These are phyloP conservation scores for Durusdinium trenchii DNA, from an alignment of 73 alveolate genomes.

Conservation along the genomic window DNA sequence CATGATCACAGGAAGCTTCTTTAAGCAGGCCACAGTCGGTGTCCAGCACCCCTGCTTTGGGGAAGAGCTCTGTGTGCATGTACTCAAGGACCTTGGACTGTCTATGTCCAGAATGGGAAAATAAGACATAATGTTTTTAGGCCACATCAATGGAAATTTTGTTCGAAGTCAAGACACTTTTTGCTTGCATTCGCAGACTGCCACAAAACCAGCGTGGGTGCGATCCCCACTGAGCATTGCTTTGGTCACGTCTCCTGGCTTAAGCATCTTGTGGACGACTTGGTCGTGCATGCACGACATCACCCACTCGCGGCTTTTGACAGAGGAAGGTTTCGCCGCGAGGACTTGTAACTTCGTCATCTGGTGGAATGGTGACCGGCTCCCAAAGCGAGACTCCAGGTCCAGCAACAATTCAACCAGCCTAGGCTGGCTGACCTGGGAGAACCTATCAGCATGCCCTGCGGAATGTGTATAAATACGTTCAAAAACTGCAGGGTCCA, in stretches of 20 bases:
- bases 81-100: background rate
- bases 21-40: background rate
- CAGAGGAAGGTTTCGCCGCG: background rate
- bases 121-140: background rate
- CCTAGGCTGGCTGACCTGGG: conserved; percentile 15
- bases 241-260: background rate
- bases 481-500: no score
- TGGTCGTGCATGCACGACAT: background rate
- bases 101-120: background rate
- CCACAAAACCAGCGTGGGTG: background rate
- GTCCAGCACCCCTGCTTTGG: conserved; percentile 19
- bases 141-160: background rate
- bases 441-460: no score
- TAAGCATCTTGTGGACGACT: background rate
- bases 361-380: background rate
- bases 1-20: background rate
- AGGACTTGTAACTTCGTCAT: background rate
- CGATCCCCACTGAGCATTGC: background rate
- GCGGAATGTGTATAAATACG: no score
- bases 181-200: background rate
- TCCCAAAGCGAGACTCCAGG: background rate
- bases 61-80: background rate
- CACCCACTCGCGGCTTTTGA: background rate
- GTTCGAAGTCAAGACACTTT: background rate
- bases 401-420: background rate